Base-by-base conservation (phyloP, 2,329 filamentous ascomycete species). In the Curvularia sp. region DNA sequence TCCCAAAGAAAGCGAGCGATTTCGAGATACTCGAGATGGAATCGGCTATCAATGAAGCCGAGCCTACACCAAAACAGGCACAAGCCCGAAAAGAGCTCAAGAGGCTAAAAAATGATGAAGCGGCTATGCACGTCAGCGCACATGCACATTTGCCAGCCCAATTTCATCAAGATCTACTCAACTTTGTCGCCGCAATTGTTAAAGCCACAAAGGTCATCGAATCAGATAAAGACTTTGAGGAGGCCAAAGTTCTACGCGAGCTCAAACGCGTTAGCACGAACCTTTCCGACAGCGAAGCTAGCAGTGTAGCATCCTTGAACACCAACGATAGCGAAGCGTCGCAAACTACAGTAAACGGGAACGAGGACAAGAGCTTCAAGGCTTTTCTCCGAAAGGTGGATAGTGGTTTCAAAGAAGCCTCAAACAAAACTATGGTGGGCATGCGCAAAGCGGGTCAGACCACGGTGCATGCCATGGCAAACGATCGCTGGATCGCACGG, bases 131-230 rank as follows among this genome's bases (percentile, higher is more conserved):
- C 30, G 72, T 85, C 43, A 78, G 77, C 34, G 79, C 80, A 1
- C 82, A 84, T 57, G 81, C 75, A 3, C 78, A 79, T 41, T 70
- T 85, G 1, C 83, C 83, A 0, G 80, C 81, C 1, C 71, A 75
- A 3, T 82, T 85, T 58, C 78, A 83, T 56, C 82, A 84, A 59
- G 78, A 80, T 19, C 73, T 85, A 3, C 79, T 86, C 50, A 80
- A 83, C 63, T 85, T 84, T 68, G 73, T 81, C n/a, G 82, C 83
- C 1, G 82, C 83, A 1, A 73, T 84, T 1, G 79, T 84, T n/a
- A 86, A 85, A 65, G 83, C 83, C 0, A 84, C 80, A n/a, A 85
- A 85, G 60, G 78, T 85, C 36, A 82, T 84, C 45, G 83, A 85
- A 63, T 72, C 81, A 25, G 82, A 84, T 63, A 83, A 80, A 57